These are phyloP conservation scores for Boletus bicolor DNA, from an alignment of 768 basidiomycete species.

Conservation along the genomic window DNA sequence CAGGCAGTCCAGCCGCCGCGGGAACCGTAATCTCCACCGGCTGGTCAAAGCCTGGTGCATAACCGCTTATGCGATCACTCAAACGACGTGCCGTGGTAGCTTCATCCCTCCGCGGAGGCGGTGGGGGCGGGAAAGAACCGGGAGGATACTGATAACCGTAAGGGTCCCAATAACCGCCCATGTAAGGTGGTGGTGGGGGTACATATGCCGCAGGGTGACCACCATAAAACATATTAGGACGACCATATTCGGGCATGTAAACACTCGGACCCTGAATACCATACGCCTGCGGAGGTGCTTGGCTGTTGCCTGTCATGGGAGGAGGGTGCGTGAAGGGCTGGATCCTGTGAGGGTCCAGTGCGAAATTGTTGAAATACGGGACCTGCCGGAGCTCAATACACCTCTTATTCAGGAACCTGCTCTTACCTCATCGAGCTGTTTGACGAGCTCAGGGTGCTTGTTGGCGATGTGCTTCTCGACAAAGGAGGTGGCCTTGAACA, in stretches of 20 bases:
- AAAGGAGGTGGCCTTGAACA: conserved; percentile 96
- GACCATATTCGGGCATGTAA: conserved; percentile 47
- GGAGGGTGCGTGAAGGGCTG: conserved; percentile 83
- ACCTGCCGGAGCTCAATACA: conserved; percentile 46
- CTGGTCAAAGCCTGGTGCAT: conserved; percentile 49
- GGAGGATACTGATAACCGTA: conserved; percentile 42
- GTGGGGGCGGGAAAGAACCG: conserved; percentile 34
- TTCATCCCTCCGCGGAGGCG: conserved; percentile 55
- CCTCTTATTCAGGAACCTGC: conserved; percentile 6
- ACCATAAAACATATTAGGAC: conserved; percentile 39
- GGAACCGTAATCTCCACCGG: conserved; percentile 46
- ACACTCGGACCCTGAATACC: conserved; percentile 64
- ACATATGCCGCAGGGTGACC: conserved; percentile 34
- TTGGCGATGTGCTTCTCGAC: conserved; percentile 97
- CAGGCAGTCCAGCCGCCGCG: conserved; percentile 70
- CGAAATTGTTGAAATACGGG: conserved; percentile 93
- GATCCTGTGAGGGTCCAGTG: conserved; percentile 91
- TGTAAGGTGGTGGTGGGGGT: conserved; percentile 38
- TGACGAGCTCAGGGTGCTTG: conserved; percentile 87
- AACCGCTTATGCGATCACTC: conserved; percentile 80
- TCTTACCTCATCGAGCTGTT: conserved; percentile 79
- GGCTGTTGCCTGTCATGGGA: conserved; percentile 58
- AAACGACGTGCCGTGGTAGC: conserved; percentile 58
- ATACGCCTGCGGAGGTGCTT: conserved; percentile 83
- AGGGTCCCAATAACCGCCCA: conserved; percentile 46